Evolutionary conservation across 179 eudicot genomes (phyloP), one percentile per base, ranked within the genome.

Genomic region (Heliamphora pulchella): DNA sequence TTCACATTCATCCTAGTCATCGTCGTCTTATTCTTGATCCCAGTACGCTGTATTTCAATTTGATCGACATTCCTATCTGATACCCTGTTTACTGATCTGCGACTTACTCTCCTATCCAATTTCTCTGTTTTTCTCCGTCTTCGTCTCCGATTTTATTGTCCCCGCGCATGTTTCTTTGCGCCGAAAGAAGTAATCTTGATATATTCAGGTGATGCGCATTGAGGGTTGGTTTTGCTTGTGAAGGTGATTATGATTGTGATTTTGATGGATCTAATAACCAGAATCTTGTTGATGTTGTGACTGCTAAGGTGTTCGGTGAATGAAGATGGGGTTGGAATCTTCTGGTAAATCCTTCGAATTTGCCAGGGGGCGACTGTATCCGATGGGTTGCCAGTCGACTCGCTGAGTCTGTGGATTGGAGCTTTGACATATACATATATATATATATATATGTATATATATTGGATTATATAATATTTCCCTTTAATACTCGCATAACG

Each of bases 251-350:
- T 63, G 48, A 74, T 55, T 74, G 67, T 2, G 64, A 46, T 15
- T 11, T 54, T 50, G 76, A 79, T 79, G 77, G 61, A 74, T 48
- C 77, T 14, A 22, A 69, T 47, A 1, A 5, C 31, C 39, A 9
- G 6, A 11, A 58, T 58, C 14, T 71, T 17, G 54, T 58, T 39
- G 63, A 11, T 71, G 73, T 70, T 20, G 17, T 83, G 85, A 83
- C 61, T 43, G 74, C 61, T n/a, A 3, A 65, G 48, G 78, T 70
- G 6, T 77, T 74, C 58, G 74, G 75, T 48, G 67, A 76, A 86
- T 87, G 87, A 86, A 84, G 87, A 89, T 89, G 94, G 91, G 90
- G 78, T 86, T 91, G 78, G 83, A 89, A 77, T 91, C 94, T 80
- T 88, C 84, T 75, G 88, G 91, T 66, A 62, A 82, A 80, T 64